Base-by-base conservation (phyloP, 345 rosid genomes). In the Bruguiera gymnorhiza region DNA sequence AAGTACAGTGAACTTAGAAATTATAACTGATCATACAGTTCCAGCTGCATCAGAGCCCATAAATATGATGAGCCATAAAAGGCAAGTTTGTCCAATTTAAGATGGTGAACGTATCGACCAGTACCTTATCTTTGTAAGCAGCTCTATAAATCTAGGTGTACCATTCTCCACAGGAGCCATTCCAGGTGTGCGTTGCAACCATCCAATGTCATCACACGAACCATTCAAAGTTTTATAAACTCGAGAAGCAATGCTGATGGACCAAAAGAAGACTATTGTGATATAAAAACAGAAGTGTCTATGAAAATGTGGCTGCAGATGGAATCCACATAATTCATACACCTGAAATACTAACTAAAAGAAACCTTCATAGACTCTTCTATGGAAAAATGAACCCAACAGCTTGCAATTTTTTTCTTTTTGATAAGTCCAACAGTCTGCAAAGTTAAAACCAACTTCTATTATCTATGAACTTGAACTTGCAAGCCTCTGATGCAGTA, bases 181-280 rank as follows among this genome's bases (percentile, higher is more conserved):
- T 75, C 83, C 88, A 43, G 87, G 87, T 26, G 86, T 66, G 43
- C 7, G 59, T 80, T 85, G 89, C 68, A 89, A 70, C 95, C 90
- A 89, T 61, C 95, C 95, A 60, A 89, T 87, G 77, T 87, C 95
- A 73, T 83, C 84, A 50, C 85, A 78, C 66, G 95, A 89, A 69
- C 91, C 95, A 20, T 34, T 80, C 73, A 87, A 68, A 8, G 91
- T 83, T 78, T 63, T 89, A 63, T 57, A 75, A 53, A 87, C 67
- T 58, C 90, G 83, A 75, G 89, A 81, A 50, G 60, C 66, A 73
- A 89, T 55, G 67, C 95, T 87, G 87, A 67, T 64, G 46, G 29
- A 37, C 21, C 59, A 69, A 80, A 69, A 62, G 16, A 52, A 19
- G 29, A 51, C 37, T 15, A 54, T 37, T 61, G 32, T 31, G 19